Evolutionary conservation across 768 basidiomycete genomes (phyloP).

Genomic region (Roridomyces roridus): DNA sequence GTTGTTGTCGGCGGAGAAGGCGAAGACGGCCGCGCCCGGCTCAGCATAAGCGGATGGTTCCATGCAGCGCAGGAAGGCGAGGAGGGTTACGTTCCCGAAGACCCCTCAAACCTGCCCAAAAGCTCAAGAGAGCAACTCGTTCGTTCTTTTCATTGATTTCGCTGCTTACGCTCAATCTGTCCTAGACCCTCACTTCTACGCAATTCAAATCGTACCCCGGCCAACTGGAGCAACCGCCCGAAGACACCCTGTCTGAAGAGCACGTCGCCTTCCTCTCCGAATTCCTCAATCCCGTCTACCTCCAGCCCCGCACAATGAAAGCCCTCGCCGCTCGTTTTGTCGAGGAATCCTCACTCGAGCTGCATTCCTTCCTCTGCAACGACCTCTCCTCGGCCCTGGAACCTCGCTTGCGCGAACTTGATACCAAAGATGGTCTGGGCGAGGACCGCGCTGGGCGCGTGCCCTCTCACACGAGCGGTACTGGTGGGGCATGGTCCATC

Average conservation of each 20-base stretch:
- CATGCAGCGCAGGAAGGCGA: conserved; percentile 92
- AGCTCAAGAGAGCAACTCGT: conserved; percentile 95
- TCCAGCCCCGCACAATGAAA: conserved; percentile 80
- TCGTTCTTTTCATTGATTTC: conserved; percentile 41
- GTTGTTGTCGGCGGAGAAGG: conserved; percentile 82
- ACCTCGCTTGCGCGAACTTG: conserved; percentile 64
- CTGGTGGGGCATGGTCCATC: conserved; percentile 65
- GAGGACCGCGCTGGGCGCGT: conserved; percentile 58
- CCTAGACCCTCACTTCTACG: conserved; percentile 67
- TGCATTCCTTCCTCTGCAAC: conserved; percentile 82
- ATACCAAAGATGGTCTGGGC: conserved; percentile 68
- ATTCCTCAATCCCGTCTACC: conserved; percentile 91
- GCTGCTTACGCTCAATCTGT: conserved; percentile 10
- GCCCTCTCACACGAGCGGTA: conserved; percentile 73
- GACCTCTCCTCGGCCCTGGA: conserved; percentile 74
- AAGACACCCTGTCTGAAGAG: conserved; percentile 57
- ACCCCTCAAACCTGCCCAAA: conserved; percentile 53
- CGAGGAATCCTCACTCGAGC: conserved; percentile 85
- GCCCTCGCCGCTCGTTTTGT: conserved; percentile 82
- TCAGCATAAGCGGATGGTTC: conserved; percentile 98
- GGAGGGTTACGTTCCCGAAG: conserved; percentile 75
- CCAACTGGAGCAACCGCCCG: conserved; percentile 51
- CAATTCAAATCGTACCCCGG: conserved; percentile 62
- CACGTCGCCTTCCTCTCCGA: conserved; percentile 77
- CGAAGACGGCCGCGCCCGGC: conserved; percentile 71